A percentile compares a stretch with the other conserved stretches of the same genome.
Evolutionary conservation across 1,284 basidiomycete genomes (phyloP).

Genomic region (Butyriboletus pseudospeciosus): DNA sequence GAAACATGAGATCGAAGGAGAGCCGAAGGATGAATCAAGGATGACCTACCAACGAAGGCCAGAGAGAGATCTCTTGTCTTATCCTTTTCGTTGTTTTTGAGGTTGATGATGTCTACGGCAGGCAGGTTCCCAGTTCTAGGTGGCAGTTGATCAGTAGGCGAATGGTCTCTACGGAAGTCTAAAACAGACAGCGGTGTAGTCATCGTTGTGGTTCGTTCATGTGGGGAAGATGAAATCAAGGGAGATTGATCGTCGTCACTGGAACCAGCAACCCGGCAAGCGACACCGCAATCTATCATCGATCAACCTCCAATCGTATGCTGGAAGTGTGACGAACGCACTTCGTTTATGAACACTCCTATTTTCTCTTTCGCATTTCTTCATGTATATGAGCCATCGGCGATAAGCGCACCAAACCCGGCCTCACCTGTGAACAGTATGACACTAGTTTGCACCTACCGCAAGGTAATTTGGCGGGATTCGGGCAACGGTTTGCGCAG

Average conservation of each 20-base stretch:
- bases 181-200: slow-evolving; percentile 15
- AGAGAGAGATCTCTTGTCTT: slow-evolving; percentile 36
- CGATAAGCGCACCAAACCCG: not conserved
- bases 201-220: not conserved
- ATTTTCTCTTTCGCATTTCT: slow-evolving; percentile 24
- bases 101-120: slow-evolving; percentile 39
- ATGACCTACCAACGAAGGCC: slow-evolving; percentile 32
- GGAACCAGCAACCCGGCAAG: not conserved
- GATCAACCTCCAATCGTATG: not conserved
- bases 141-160: not conserved
- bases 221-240: not conserved
- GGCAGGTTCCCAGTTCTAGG: slow-evolving; percentile 9
- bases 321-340: not conserved
- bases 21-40: not conserved
- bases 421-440: slow-evolving; percentile 37
- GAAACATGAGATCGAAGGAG: not conserved
- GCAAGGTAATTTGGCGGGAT: slow-evolving; percentile 29
- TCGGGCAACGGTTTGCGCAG: slow-evolving; percentile 26
- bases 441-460: slow-evolving; percentile 35
- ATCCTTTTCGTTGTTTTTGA: slow-evolving; percentile 35
- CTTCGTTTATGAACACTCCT: slow-evolving; percentile 18
- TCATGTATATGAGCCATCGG: not conserved
- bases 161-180: not conserved
- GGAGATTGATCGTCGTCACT: not conserved
- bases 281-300: slow-evolving; percentile 17